Percentiles rank a stretch among this genome's conserved stretches.
Conservation (phyloP, 176 grass and related monocot species). For the Themeda triandra region DNA sequence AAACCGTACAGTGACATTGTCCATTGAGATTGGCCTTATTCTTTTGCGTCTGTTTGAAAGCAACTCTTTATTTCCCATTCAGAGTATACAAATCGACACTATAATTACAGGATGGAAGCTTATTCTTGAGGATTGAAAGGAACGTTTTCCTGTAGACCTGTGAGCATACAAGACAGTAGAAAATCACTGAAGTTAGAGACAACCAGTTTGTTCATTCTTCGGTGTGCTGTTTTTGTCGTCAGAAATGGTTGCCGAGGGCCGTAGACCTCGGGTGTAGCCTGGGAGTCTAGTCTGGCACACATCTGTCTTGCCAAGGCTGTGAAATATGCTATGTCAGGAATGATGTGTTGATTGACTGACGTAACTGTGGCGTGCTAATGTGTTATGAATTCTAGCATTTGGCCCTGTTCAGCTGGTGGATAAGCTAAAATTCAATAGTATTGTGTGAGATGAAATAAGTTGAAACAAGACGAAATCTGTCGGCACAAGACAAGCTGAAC, state of each 20-base stretch:
- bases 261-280: neutral
- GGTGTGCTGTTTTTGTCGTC: neutral
- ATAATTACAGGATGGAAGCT: constrained; percentile 80
- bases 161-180: neutral
- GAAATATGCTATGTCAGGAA: neutral
- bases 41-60: too few relatives aligned
- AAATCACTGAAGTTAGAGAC: neutral
- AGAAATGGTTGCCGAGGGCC: neutral
- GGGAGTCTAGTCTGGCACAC: neutral
- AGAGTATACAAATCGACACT: too few relatives aligned
- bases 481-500: too few relatives aligned
- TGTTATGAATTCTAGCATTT: too few relatives aligned
- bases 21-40: too few relatives aligned
- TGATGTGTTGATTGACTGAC: neutral
- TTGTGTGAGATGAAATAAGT: too few relatives aligned
- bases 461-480: too few relatives aligned
- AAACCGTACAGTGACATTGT: too few relatives aligned
- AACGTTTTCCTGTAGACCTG: neutral
- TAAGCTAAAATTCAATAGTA: too few relatives aligned
- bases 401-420: too few relatives aligned
- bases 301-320: neutral
- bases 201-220: constrained; percentile 3
- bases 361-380: neutral
- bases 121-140: constrained; percentile 45
- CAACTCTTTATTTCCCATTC: too few relatives aligned